These are phyloP conservation scores for Aspergillus nanangensis DNA, from an alignment of 495 filamentous ascomycete species.

Conservation along the genomic window DNA sequence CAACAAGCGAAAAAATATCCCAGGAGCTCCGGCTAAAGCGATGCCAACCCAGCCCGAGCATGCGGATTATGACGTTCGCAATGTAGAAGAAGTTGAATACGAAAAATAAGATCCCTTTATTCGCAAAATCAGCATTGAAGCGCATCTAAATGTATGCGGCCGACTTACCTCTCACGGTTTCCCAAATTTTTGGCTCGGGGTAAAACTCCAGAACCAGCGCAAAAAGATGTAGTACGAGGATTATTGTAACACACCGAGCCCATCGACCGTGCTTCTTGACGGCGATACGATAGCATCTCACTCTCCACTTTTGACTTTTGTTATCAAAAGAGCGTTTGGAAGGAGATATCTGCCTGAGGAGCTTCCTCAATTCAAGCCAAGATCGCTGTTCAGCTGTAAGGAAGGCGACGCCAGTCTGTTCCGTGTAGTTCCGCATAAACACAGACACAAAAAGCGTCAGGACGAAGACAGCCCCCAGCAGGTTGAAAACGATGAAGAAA, in stretches of 20 bases:
- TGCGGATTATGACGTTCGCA: constrained; percentile 75
- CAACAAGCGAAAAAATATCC: constrained; percentile 85
- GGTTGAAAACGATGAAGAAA: constrained; percentile 95
- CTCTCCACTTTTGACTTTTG: constrained; percentile 69
- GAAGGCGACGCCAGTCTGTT: constrained; percentile 96
- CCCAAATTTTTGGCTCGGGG: constrained; percentile 63
- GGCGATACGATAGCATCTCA: constrained; percentile 91
- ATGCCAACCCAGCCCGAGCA: constrained; percentile 87
- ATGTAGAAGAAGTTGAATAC: constrained; percentile 82
- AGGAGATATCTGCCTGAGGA: constrained; percentile 87
- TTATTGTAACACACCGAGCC: constrained; percentile 73
- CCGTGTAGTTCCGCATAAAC: constrained; percentile 99
- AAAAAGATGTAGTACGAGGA: constrained; percentile 78
- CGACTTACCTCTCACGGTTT: constrained; percentile 50
- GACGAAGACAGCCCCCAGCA: constrained; percentile 95
- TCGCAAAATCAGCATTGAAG: constrained; percentile 6
- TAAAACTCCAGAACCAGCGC: constrained; percentile 85
- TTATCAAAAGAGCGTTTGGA: constrained; percentile 80
- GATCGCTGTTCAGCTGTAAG: constrained; percentile 94
- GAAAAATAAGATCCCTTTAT: constrained; percentile 67
- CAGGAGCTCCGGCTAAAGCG: constrained; percentile 91
- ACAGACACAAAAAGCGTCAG: constrained; percentile 97
- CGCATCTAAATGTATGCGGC: too few relatives aligned
- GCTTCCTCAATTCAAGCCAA: constrained; percentile 92
- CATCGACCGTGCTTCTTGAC: constrained; percentile 93